Percentiles rank a stretch among this genome's conserved stretches.
phyloP scores from a whole-genome alignment of 148 eudicot genomes.

The Dysphania ambrosioides region DNA sequence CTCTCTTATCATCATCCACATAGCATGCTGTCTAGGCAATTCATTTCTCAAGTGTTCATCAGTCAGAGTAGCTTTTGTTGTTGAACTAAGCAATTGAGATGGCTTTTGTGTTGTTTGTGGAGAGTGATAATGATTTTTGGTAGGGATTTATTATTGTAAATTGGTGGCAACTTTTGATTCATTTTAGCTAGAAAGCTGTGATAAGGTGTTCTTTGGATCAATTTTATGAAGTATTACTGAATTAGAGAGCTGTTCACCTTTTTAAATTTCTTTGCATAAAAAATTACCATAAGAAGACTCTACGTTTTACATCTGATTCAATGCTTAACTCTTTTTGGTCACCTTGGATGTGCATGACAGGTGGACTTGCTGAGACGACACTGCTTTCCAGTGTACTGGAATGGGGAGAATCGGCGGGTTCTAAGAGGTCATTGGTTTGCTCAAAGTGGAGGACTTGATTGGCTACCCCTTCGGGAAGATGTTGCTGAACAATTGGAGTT shows the following conservation, averaged over 20 bases:
- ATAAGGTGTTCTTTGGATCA: not conserved
- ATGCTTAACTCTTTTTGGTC: not conserved
- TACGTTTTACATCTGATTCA: not conserved
- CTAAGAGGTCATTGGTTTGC: conserved; percentile 99
- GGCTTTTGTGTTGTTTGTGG: not conserved
- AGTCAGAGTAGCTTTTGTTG: not conserved
- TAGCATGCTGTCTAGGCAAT: not conserved
- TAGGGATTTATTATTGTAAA: not conserved
- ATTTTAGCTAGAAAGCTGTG: not conserved
- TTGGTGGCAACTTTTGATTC: not conserved
- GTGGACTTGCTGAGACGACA: conserved; percentile 88
- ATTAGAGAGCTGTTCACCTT: not conserved
- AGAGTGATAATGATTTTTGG: not conserved
- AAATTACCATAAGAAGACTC: not conserved
- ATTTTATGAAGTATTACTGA: not conserved
- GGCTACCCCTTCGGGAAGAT: conserved; percentile 98
- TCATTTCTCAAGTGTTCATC: not conserved
- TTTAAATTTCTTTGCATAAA: not conserved
- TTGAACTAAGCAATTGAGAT: not conserved
- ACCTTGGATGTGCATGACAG: conserved; percentile 34
- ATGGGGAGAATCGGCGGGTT: conserved; percentile 88
- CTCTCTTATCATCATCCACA: not conserved
- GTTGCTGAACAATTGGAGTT: conserved; percentile 91
- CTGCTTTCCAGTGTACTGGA: conserved; percentile 95
- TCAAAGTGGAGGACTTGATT: conserved; percentile 81